Conservation (phyloP, 1,284 basidiomycete genomes). For the Malassezia caprae region DNA sequence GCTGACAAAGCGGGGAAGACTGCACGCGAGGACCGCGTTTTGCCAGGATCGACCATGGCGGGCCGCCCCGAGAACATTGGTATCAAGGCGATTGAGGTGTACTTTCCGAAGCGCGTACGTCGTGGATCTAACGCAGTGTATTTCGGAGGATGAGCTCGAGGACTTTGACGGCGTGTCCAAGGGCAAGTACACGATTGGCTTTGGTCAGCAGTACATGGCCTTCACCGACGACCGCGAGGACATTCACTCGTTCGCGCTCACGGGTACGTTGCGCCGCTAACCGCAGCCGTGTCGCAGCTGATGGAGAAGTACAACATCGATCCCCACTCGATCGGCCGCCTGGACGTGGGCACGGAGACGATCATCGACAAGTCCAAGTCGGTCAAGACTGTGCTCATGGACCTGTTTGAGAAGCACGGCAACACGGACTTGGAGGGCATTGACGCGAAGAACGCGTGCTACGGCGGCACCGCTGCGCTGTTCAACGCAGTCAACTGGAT, state of each 20-base stretch:
- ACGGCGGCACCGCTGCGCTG: constrained; percentile 92
- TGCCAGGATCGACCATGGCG: constrained; percentile 19
- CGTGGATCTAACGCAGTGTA: constrained; percentile 26
- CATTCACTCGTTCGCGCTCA: constrained; percentile 94
- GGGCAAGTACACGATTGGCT: constrained; percentile 98
- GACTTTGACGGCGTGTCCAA: constrained; percentile 87
- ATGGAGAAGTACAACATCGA: constrained; percentile 92
- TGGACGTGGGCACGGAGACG: constrained; percentile 97
- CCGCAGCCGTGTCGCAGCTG: constrained; percentile 57
- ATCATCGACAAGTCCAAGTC: constrained; percentile 99
- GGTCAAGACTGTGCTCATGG: constrained; percentile 97
- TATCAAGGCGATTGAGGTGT: constrained; percentile 81
- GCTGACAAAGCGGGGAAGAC: background rate
- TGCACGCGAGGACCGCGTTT: background rate
- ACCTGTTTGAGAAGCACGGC: constrained; percentile 79
- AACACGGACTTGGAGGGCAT: constrained; percentile 98
- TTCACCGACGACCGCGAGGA: constrained; percentile 90
- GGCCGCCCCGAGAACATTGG: constrained; percentile 77
- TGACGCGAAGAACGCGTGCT: constrained; percentile 98
- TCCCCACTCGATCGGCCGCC: constrained; percentile 86
- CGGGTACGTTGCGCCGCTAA: constrained; percentile 58
- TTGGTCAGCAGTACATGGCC: constrained; percentile 96
- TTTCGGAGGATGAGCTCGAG: constrained; percentile 54
- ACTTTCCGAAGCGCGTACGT: constrained; percentile 79
- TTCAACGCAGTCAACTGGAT: constrained; percentile 93